Evolutionary conservation across 352 stramenopile species (phyloP).

Genomic region (Halophytophthora polymorphica): DNA sequence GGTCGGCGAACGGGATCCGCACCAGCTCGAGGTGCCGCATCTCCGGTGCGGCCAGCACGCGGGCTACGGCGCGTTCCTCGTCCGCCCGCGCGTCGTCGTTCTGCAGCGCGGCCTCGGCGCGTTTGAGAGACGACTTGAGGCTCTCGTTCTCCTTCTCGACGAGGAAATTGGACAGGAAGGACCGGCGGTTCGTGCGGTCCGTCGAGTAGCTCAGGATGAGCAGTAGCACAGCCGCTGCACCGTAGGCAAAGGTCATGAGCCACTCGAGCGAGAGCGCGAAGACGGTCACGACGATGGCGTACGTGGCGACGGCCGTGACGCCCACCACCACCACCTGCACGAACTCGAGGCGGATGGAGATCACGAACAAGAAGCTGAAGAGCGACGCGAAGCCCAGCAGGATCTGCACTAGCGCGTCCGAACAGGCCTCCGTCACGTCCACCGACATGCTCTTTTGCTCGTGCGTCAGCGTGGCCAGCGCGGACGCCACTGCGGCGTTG

Average conservation of each 20-base stretch:
- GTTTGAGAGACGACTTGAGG: slow-evolving; percentile 70
- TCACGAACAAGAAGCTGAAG: slow-evolving; percentile 82
- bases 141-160: slow-evolving; percentile 86
- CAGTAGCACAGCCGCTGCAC: slow-evolving; percentile 65
- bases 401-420: slow-evolving; percentile 57
- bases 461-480: slow-evolving; percentile 30
- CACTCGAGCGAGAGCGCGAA: slow-evolving; percentile 64
- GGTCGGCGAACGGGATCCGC: slow-evolving; percentile 80
- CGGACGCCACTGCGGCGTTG: slow-evolving; percentile 20
- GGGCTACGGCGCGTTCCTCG: slow-evolving; percentile 68
- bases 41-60: slow-evolving; percentile 61
- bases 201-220: slow-evolving; percentile 78
- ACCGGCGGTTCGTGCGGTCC: slow-evolving; percentile 74
- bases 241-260: slow-evolving; percentile 60
- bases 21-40: slow-evolving; percentile 78
- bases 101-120: slow-evolving; percentile 79
- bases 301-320: slow-evolving; percentile 48
- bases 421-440: slow-evolving; percentile 45
- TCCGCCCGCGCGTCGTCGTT: slow-evolving; percentile 74
- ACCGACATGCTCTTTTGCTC: slow-evolving; percentile 35
- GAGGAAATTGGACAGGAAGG: slow-evolving; percentile 78
- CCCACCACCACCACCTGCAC: slow-evolving; percentile 80
- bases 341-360: slow-evolving; percentile 87
- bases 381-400: slow-evolving; percentile 64
- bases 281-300: slow-evolving; percentile 50